Conservation (phyloP, 768 basidiomycete species). For the Suillus hirtellus region DNA sequence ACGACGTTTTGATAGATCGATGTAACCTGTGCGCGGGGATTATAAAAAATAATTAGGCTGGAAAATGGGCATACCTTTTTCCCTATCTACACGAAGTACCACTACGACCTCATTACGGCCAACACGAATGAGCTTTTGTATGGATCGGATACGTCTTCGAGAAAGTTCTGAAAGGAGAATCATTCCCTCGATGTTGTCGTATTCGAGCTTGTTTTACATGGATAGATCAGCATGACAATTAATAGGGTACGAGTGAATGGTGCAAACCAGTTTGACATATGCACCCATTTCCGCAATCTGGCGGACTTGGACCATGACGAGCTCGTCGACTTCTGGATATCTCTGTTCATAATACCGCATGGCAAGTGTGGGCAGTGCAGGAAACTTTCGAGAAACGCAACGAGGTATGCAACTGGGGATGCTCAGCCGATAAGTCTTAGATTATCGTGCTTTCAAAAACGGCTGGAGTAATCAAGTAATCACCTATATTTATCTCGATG, state of each 20-base stretch:
- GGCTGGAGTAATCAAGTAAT: neutral
- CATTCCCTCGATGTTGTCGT: conserved; percentile 99
- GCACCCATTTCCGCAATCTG: conserved; percentile 99
- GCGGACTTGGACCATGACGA: conserved; percentile 99
- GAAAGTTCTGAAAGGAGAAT: conserved; percentile 98
- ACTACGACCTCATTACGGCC: conserved; percentile 99
- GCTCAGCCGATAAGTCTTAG: neutral
- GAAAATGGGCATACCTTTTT: conserved; percentile 70
- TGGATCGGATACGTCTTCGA: conserved; percentile 91
- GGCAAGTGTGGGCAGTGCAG: neutral
- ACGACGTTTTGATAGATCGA: conserved; percentile 97
- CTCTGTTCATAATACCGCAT: conserved; percentile 95
- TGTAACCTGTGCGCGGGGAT: conserved; percentile 69
- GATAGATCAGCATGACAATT: neutral
- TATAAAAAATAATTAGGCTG: conserved; percentile 1
- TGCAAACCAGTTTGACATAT: conserved; percentile 91
- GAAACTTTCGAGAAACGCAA: neutral
- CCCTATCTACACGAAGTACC: conserved; percentile 96
- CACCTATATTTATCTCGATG: too few species aligned
- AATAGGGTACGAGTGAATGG: neutral
- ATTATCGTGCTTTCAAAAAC: conserved; percentile 1
- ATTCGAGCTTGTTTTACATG: conserved; percentile 71
- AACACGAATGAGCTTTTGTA: conserved; percentile 96
- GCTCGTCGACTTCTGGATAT: conserved; percentile 95
- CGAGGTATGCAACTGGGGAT: neutral